These are phyloP conservation scores for Penicillium sp. DNA, from an alignment of 2,329 filamentous ascomycete genomes.

Conservation along the genomic window DNA sequence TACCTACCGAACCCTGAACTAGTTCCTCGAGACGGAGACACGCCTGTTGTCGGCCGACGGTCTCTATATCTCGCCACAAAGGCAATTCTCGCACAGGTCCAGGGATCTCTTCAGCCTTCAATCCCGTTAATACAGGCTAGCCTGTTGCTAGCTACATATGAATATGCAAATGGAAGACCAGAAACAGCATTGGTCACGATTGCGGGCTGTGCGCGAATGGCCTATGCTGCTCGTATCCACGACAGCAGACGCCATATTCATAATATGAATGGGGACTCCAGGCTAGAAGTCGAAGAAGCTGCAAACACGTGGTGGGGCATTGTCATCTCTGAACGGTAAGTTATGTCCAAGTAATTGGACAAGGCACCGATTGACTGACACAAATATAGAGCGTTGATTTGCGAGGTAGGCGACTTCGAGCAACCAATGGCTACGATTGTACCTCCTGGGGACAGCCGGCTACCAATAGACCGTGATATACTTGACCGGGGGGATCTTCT, in stretches of 20 bases:
- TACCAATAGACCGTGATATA: background rate
- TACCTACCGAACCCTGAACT: background rate
- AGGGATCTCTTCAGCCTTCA: background rate
- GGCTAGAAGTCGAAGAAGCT: background rate
- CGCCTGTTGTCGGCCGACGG: background rate
- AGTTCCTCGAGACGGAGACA: background rate
- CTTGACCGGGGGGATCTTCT: background rate
- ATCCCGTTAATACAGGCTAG: background rate
- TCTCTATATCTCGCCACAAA: slow-evolving; percentile 4
- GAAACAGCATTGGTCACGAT: background rate
- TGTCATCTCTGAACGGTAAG: background rate
- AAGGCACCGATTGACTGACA: background rate
- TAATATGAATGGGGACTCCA: background rate
- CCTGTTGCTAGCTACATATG: background rate
- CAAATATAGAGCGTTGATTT: background rate
- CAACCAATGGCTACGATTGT: background rate
- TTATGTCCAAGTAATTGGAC: background rate
- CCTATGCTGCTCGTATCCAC: slow-evolving; percentile 7
- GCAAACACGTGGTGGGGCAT: slow-evolving; percentile 6
- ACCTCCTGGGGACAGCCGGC: background rate
- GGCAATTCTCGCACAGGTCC: slow-evolving; percentile 1
- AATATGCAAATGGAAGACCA: slow-evolving; percentile 2
- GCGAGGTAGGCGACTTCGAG: background rate
- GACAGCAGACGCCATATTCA: background rate
- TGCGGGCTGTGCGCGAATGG: slow-evolving; percentile 7